phyloP scores from a whole-genome alignment of 768 basidiomycete genomes.

The Termitomyces eurrhizus region DNA sequence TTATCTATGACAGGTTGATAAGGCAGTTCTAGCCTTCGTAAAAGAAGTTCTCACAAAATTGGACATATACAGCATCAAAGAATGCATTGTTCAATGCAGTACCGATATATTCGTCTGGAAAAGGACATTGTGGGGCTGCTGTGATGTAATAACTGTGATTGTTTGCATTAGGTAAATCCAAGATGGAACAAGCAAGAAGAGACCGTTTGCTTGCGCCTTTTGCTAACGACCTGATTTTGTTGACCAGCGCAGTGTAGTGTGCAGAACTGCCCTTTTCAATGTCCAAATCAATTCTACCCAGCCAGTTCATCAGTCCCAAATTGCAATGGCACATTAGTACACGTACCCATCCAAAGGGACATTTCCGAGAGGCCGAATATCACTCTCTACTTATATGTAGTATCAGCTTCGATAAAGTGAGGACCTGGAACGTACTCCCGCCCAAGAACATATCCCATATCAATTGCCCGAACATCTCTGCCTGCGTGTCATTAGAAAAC shows the following conservation, averaged over 20 bases:
- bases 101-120: constrained; percentile 64
- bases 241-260: constrained; percentile 51
- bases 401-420: background rate
- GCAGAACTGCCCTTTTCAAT: constrained; percentile 59
- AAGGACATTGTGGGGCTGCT: constrained; percentile 62
- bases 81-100: constrained; percentile 52
- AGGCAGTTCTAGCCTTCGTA: background rate
- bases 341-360: constrained; percentile 67
- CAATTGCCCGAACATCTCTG: constrained; percentile 48
- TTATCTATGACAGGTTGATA: constrained; percentile 33
- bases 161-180: background rate
- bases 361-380: constrained; percentile 60
- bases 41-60: constrained; percentile 45
- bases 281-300: constrained; percentile 58
- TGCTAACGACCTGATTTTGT: constrained; percentile 44
- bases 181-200: background rate
- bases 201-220: constrained; percentile 47
- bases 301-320: background rate
- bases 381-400: constrained; percentile 22
- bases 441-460: constrained; percentile 72
- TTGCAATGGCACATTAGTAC: background rate
- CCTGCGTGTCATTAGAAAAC: constrained; percentile 53
- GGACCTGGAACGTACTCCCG: constrained; percentile 23
- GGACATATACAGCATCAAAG: constrained; percentile 72
- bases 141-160: constrained; percentile 56